These are phyloP conservation scores for Colletotrichum sp. DNA, from an alignment of 2,329 filamentous ascomycete species.

Conservation along the genomic window DNA sequence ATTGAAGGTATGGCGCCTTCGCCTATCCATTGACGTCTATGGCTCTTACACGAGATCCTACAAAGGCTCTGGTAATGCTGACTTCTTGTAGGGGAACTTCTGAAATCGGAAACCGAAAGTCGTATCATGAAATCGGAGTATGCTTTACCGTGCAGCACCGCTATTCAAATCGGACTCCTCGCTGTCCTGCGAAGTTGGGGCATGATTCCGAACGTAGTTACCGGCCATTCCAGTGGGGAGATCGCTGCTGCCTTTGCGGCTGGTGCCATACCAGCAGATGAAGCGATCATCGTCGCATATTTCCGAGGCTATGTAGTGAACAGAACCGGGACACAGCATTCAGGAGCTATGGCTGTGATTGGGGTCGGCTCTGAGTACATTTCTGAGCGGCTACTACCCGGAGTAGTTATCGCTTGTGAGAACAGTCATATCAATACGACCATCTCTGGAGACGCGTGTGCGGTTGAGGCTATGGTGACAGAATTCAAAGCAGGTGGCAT, in stretches of 20 bases:
- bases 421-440: conserved; percentile 34
- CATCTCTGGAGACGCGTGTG: conserved; percentile 26
- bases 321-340: neutral
- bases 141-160: conserved; percentile 37
- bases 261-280: conserved; percentile 35
- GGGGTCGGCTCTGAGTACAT: conserved; percentile 36
- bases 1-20: neutral
- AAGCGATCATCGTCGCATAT: conserved; percentile 40
- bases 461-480: conserved; percentile 27
- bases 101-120: neutral
- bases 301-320: conserved; percentile 35
- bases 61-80: neutral
- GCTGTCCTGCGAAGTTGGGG: conserved; percentile 37
- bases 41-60: neutral
- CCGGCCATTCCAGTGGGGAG: conserved; percentile 50
- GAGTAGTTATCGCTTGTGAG: conserved; percentile 32
- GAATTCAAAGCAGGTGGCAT: conserved; percentile 31
- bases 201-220: conserved; percentile 35
- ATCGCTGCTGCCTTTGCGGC: conserved; percentile 49
- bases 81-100: conserved; percentile 11
- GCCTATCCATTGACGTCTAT: neutral
- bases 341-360: conserved; percentile 41
- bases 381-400: conserved; percentile 25
- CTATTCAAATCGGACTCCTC: conserved; percentile 43
- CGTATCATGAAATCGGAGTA: conserved; percentile 18